Evolutionary conservation across 1,139 yeast genomes (phyloP), one percentile per base, ranked within the genome.

Genomic region (Meyerozyma carpophila): DNA sequence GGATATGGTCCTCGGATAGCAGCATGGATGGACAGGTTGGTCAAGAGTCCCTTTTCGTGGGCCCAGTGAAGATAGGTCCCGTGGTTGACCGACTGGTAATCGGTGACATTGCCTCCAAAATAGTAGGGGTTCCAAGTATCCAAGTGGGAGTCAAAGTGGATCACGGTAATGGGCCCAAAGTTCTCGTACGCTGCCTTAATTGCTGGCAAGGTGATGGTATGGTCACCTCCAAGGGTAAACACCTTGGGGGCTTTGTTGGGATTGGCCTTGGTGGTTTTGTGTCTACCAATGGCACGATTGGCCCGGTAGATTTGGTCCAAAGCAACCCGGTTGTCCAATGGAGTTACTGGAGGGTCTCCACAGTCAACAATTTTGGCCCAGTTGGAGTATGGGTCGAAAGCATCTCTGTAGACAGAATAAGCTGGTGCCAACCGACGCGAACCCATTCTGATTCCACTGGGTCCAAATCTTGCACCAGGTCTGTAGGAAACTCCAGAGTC

Each of bases 1-100:
- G 63, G 66, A 44, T 62, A 61, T 41, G 67, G 63, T 14, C 66
- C 68, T 44, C 70, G 54, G 41, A 68, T 60, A 5, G 66, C 74
- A 44, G 62, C 73, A 44, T 68, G 74, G 28, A 68, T 59, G 43
- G 48, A 46, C 20, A 36, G 45, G 27, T 49, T 42, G 29, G 53
- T 41, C 21, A 53, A 40, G 32, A 50, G 43, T 1, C 56, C 55
- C 44, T 50, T 50, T 41, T 52, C 48, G 24, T 48, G 53, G 8
- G 56, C 57, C 50, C 48, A 51, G 42, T 48, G 51, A 11, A 51
- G 44, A 34, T 45, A 47, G 11, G 53, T 45, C 6, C 55, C 55
- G 40, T 51, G 55, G 48, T 51, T 51, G 8, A 51, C 43, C 9
- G 48, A 41, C 26, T 44, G 47, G 36, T 47, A 42, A 2, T 45